Conservation (phyloP, 2,329 filamentous ascomycete species). For the Rutstroemia sp. region DNA sequence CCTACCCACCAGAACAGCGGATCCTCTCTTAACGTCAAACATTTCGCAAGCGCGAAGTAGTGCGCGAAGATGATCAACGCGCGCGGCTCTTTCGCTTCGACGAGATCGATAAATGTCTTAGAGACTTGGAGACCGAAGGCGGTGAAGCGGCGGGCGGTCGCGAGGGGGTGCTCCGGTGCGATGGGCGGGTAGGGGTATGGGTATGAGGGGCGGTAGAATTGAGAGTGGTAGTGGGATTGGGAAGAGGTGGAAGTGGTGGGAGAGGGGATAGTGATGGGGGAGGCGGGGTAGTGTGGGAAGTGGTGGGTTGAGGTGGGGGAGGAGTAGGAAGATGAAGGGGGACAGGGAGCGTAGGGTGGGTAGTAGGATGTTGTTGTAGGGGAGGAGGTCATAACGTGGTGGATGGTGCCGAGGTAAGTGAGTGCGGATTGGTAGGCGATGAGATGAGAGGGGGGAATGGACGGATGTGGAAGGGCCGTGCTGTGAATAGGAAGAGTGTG, state of each 20-base stretch:
- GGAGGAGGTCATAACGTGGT: background rate
- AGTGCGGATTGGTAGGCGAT: background rate
- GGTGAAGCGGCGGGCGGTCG: constrained; percentile 9
- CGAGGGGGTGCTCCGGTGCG: constrained; percentile 4
- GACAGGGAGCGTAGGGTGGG: no score
- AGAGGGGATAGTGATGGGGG: background rate
- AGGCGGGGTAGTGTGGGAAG: background rate
- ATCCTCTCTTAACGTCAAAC: background rate
- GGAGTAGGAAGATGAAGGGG: no score
- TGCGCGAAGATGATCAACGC: constrained; percentile 22
- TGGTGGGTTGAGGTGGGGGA: no score
- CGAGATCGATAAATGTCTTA: constrained; percentile 13
- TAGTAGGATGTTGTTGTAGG: background rate
- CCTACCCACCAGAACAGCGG: constrained; percentile 6
- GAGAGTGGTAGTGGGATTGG: no score
- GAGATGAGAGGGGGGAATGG: constrained; percentile 4
- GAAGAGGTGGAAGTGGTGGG: background rate
- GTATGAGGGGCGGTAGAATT: background rate
- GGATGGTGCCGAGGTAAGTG: constrained; percentile 4
- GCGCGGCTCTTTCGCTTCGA: constrained; percentile 12
- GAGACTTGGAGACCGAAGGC: constrained; percentile 13
- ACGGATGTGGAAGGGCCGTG: background rate
- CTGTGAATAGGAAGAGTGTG: background rate
- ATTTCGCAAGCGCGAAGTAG: constrained; percentile 26
- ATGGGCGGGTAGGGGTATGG: background rate